A percentile compares a stretch with the other conserved stretches of the same genome.
These are phyloP conservation scores for Lactarius sanguifluus DNA, from an alignment of 768 basidiomycete species.

Conservation along the genomic window DNA sequence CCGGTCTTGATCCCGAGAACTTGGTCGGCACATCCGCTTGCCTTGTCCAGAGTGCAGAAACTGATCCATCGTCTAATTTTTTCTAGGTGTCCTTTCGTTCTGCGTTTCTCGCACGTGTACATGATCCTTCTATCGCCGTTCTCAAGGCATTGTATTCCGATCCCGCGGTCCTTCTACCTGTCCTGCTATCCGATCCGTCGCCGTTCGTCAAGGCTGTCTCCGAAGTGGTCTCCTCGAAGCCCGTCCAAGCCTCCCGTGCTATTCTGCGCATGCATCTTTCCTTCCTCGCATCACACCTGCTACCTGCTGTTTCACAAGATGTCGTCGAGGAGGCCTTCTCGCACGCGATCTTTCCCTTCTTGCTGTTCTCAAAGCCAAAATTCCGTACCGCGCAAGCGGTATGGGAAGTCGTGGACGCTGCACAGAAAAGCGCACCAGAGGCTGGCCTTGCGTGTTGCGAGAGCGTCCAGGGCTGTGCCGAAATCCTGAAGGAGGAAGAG, in stretches of 20 bases:
- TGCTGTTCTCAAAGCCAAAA: constrained; percentile 71
- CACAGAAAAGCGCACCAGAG: constrained; percentile 31
- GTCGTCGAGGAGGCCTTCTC: constrained; percentile 41
- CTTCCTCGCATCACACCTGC: constrained; percentile 55
- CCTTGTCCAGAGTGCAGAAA: neutral
- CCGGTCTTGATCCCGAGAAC: constrained; percentile 40
- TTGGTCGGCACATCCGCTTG: constrained; percentile 39
- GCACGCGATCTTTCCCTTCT: constrained; percentile 64
- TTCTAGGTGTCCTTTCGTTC: constrained; percentile 55
- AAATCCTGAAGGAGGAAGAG: constrained; percentile 42
- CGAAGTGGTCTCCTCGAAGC: constrained; percentile 35
- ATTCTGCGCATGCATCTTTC: constrained; percentile 57
- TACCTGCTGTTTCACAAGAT: constrained; percentile 33
- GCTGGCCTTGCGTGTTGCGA: constrained; percentile 37
- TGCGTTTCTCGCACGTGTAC: constrained; percentile 65
- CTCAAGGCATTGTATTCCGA: constrained; percentile 66
- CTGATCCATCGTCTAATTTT: neutral
- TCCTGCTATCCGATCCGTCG: constrained; percentile 43
- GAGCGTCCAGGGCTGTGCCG: constrained; percentile 57
- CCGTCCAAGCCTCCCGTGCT: constrained; percentile 41
- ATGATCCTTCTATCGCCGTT: constrained; percentile 62
- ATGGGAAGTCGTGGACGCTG: constrained; percentile 65
- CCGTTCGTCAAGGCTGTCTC: constrained; percentile 50
- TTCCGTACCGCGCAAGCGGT: constrained; percentile 63
- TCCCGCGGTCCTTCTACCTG: constrained; percentile 46